Conservation (phyloP, 345 rosid species). For the Salix udensis region DNA sequence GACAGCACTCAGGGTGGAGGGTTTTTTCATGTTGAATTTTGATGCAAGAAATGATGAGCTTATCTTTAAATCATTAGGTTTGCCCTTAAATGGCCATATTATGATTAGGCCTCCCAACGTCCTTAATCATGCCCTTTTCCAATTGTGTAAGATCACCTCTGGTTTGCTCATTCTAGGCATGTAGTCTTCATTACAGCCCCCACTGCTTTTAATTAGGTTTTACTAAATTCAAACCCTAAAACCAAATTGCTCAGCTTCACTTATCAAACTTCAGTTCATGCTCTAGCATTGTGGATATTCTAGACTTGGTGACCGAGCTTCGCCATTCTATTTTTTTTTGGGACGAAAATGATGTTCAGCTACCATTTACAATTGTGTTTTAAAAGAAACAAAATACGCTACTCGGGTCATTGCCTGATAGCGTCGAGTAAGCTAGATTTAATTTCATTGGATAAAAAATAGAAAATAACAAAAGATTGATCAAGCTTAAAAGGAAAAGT, state of each 20-base stretch:
- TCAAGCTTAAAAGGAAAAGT: too few species aligned
- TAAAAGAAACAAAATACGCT: too few species aligned
- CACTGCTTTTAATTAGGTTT: not conserved
- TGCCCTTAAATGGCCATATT: conserved; percentile 24
- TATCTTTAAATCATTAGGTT: conserved; percentile 31
- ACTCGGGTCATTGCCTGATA: fast-evolving
- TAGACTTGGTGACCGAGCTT: too few species aligned
- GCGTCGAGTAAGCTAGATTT: fast-evolving
- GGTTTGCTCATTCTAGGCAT: not conserved
- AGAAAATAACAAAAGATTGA: too few species aligned
- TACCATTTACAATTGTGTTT: too few species aligned
- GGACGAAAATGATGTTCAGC: too few species aligned
- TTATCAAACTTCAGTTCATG: not conserved
- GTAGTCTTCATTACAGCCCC: not conserved
- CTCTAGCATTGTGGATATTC: not conserved
- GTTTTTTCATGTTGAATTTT: conserved; percentile 23
- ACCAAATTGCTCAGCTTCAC: not conserved
- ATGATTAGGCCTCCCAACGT: conserved; percentile 18
- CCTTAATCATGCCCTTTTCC: conserved; percentile 10
- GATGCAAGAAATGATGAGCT: conserved; percentile 35
- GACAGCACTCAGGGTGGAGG: conserved; percentile 7
- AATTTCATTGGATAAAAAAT: too few species aligned
- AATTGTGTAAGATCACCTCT: not conserved
- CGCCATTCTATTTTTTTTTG: too few species aligned
- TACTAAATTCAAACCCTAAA: not conserved